phyloP scores from a whole-genome alignment of 2,329 filamentous ascomycete genomes.

The Fusarium xyrophilum region DNA sequence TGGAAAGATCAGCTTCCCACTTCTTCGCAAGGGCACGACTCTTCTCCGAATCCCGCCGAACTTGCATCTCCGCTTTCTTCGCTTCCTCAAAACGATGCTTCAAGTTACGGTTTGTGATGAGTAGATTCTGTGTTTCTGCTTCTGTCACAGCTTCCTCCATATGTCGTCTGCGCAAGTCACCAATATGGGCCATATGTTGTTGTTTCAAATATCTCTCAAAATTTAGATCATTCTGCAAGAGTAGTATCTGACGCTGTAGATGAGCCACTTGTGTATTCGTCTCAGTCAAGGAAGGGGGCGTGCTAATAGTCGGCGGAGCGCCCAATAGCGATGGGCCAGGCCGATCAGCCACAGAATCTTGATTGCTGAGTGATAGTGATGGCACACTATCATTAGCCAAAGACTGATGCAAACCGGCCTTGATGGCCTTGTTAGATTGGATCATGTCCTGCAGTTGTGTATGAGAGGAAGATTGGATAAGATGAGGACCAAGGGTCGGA shows the following conservation, averaged over 20 bases:
- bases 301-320: conserved; percentile 40
- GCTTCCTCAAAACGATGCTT: conserved; percentile 76
- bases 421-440: conserved; percentile 64
- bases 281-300: conserved; percentile 45
- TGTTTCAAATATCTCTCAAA: conserved; percentile 86
- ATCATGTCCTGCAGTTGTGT: conserved; percentile 67
- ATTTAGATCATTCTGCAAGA: conserved; percentile 80
- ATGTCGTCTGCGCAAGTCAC: conserved; percentile 75
- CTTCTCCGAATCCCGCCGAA: conserved; percentile 75
- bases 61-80: conserved; percentile 72
- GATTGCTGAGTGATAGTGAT: conserved; percentile 60
- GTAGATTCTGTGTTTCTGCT: conserved; percentile 81
- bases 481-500: conserved; percentile 65
- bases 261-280: conserved; percentile 55
- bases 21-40: conserved; percentile 77
- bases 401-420: conserved; percentile 62
- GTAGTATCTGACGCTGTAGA: conserved; percentile 75
- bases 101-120: conserved; percentile 76
- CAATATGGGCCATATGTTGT: conserved; percentile 82
- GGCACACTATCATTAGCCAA: conserved; percentile 65
- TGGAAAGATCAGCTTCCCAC: conserved; percentile 74
- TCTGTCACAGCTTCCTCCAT: conserved; percentile 79
- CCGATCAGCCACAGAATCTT: conserved; percentile 54
- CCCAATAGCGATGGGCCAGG: conserved; percentile 40
- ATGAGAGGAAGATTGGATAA: conserved; percentile 57